Evolutionary conservation across 768 basidiomycete species (phyloP).

Genomic region (Dentipellis sp.): DNA sequence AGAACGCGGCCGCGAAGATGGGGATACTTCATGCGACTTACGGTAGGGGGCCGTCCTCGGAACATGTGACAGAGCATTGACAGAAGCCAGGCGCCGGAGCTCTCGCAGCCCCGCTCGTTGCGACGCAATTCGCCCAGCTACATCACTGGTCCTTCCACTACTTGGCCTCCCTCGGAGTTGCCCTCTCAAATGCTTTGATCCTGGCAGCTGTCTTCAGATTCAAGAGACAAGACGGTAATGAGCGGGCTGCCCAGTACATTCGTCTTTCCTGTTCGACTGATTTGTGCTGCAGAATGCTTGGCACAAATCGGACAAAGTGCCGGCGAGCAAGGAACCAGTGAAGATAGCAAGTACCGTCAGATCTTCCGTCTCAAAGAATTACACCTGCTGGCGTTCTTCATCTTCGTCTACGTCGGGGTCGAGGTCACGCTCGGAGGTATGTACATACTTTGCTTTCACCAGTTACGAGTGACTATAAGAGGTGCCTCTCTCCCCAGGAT

Average conservation of each 20-base stretch:
- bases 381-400: conserved; percentile 32
- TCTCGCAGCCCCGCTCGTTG: conserved; percentile 58
- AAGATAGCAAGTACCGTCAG: conserved; percentile 35
- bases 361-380: conserved; percentile 29
- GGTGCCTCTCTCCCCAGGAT: conserved; percentile 22
- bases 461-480: neutral
- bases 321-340: conserved; percentile 27
- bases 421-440: conserved; percentile 26
- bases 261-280: neutral
- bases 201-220: conserved; percentile 53
- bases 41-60: conserved; percentile 25
- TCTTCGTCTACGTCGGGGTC: conserved; percentile 32
- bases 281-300: conserved; percentile 35
- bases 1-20: conserved; percentile 57
- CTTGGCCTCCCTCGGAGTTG: conserved; percentile 58
- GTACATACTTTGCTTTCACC: conserved; percentile 2
- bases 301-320: conserved; percentile 39
- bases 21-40: conserved; percentile 59
- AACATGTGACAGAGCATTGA: neutral
- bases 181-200: conserved; percentile 41
- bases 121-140: conserved; percentile 69
- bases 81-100: conserved; percentile 47
- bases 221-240: conserved; percentile 56
- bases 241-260: no score
- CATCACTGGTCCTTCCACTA: conserved; percentile 71